phyloP scores from a whole-genome alignment of 2,329 filamentous ascomycete species.

The Cadophora sp. region DNA sequence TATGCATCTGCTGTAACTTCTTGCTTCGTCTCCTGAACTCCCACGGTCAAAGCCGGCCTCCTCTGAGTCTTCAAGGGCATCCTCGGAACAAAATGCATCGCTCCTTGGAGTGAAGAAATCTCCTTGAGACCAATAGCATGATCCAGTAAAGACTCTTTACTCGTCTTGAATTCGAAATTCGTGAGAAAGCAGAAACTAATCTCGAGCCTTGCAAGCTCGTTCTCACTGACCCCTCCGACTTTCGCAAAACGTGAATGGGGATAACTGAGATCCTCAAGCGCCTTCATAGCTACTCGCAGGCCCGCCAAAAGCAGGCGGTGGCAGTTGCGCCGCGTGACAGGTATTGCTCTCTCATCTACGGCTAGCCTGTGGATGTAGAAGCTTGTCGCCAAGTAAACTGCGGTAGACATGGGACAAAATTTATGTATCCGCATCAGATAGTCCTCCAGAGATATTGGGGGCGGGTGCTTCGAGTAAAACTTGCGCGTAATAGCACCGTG shows the following conservation, averaged over 20 bases:
- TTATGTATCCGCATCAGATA: conserved; percentile 88
- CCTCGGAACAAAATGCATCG: conserved; percentile 43
- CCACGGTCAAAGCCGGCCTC: conserved; percentile 29
- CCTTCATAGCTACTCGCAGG: conserved; percentile 89
- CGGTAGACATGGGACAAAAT: conserved; percentile 93
- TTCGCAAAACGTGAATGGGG: conserved; percentile 83
- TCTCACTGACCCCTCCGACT: conserved; percentile 85
- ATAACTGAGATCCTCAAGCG: conserved; percentile 90
- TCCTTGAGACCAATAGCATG: conserved; percentile 54
- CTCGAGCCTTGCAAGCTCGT: conserved; percentile 83
- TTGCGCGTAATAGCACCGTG: conserved; percentile 87
- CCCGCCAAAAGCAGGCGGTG: conserved; percentile 87
- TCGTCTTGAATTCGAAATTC: conserved; percentile 80
- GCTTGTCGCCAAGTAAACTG: conserved; percentile 88
- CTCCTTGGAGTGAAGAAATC: conserved; percentile 44
- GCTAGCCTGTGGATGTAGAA: conserved; percentile 86
- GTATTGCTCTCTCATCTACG: conserved; percentile 77
- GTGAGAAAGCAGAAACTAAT: conserved; percentile 87
- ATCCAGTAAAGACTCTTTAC: conserved; percentile 58
- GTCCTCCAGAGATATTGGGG: conserved; percentile 81
- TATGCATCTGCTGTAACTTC: conserved; percentile 42
- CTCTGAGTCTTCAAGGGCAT: conserved; percentile 40
- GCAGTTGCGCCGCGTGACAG: conserved; percentile 82
- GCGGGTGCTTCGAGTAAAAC: conserved; percentile 89
- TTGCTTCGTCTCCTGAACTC: conserved; percentile 36